Base-by-base conservation (phyloP, 108 stramenopile genomes). In the Cylindrotheca fusiformis region DNA sequence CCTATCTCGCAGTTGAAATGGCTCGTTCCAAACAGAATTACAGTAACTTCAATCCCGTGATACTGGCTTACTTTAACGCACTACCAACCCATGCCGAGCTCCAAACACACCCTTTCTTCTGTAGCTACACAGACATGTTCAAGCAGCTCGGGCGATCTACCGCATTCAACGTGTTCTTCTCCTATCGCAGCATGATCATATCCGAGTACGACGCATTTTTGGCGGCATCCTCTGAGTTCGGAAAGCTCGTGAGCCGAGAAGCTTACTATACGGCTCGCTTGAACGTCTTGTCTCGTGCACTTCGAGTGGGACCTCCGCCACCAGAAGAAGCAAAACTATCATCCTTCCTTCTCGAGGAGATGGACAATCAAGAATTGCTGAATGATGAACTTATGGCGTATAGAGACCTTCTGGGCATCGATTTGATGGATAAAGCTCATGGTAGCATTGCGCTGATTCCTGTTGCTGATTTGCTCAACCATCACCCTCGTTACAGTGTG, bases 381-480 rank as follows among this genome's bases (percentile, higher is more conserved):
- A 52, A 58, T 0, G 74, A 82, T 19, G 85, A 90, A 60, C 30
- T 86, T 46, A 50, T 29, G 21, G 68, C 68, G 4, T 91, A 84
- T 48, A 65, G 75, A 66, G 75, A 52, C 17, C 47, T 55, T 23
- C 36, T 68, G 26, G 78, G 49, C 20, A 58, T 75, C 5, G 82
- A 85, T 48, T 60, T 81, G 20, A 58, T 69, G n/a, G 67, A 74
- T 50, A n/a, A n/a, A n/a, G n/a, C n/a, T n/a, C 36, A 56, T 23
- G 69, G 69, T 4, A 63, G 46, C 68, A 85, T 48, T 41, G 82
- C 54, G 70, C 83, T 93, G 86, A 72, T 81, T 51, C 91, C 88
- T 2, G 80, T 93, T 17, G 70, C 88, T 18, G 91, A 93, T 48
- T 70, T 88, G 69, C 86, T 83, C 74, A 80, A 93, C 77, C 83